phyloP scores from a whole-genome alignment of 768 basidiomycete species.

The Tricholomella constricta region DNA sequence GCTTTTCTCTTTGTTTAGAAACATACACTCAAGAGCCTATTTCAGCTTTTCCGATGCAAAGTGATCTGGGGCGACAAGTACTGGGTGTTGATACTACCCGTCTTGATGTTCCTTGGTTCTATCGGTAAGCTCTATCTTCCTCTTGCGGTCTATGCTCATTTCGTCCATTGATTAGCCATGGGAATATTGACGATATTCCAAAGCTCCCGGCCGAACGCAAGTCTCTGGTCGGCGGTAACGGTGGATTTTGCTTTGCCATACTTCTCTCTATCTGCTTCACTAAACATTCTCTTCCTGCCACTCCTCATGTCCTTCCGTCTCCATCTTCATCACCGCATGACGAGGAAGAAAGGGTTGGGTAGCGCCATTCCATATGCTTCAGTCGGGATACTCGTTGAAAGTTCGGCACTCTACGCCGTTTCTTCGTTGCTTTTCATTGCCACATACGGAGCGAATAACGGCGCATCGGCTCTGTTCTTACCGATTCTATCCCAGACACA shows the following conservation, averaged over 20 bases:
- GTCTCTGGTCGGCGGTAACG: constrained; percentile 16
- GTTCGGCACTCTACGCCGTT: constrained; percentile 29
- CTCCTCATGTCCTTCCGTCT: constrained; percentile 27
- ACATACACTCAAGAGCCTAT: background rate
- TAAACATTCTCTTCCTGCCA: constrained; percentile 33
- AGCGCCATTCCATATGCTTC: constrained; percentile 18
- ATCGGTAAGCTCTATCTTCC: constrained; percentile 9
- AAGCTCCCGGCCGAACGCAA: constrained; percentile 8
- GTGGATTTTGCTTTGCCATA: constrained; percentile 27
- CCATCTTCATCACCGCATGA: constrained; percentile 19
- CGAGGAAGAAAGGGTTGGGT: constrained; percentile 6
- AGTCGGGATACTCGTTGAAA: constrained; percentile 35
- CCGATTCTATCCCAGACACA: constrained; percentile 24
- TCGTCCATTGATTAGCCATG: constrained; percentile 9
- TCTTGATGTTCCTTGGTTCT: constrained; percentile 12
- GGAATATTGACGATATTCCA: constrained; percentile 16
- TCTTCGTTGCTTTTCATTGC: constrained; percentile 29
- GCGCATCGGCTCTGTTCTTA: constrained; percentile 18
- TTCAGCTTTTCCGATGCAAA: background rate
- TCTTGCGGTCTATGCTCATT: background rate
- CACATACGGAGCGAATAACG: constrained; percentile 20
- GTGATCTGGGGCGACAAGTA: constrained; percentile 7
- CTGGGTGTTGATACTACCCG: constrained; percentile 10
- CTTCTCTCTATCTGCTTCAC: constrained; percentile 23
- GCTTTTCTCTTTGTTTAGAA: background rate